Evolutionary conservation across 2,329 filamentous ascomycete genomes (phyloP), one percentile per base, ranked within the genome.

Genomic region (Apiospora rasikravindrae): DNA sequence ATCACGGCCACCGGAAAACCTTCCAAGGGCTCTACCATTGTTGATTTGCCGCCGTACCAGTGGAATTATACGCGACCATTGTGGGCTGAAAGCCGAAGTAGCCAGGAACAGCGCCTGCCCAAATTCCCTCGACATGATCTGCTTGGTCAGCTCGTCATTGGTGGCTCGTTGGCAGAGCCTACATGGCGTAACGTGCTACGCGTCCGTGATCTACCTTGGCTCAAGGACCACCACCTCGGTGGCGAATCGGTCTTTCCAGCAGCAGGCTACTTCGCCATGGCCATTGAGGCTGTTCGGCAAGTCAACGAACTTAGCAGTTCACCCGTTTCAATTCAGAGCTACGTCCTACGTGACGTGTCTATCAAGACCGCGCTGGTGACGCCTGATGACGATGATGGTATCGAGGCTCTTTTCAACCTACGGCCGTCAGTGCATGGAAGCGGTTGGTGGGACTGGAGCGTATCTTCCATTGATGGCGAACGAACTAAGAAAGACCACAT

Each of bases 241-340:
- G 72, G 71, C 1, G 76, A 80, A 29, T 75, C 84, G 4, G 82
- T 84, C 57, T 75, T 77, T n/a, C 84, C 84, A 0, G 78, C 72
- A 7, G 80, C 83, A 2, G 82, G 78, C 0, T 84, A 83, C 71
- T 45, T 83, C 1, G 77, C 78, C 1, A 81, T 84, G 76, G 81
- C 79, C 1, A 78, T 83, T 3, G 83, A 84, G 73, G 83, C 82
- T 11, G 5, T 69, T 2, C 76, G 73, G 24, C 79, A 83, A 69
- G 42, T 74, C 16, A 69, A 73, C 29, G n/a, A 67, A 3, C 53
- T 19, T 61, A 24, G 72, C 69, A 16, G 16, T 6, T 10, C 7
- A 8, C 7, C 40, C 40, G 11, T 40, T 10, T 8, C 40, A 10
- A 40, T 40, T 40, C 4, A 40, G 44, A 19, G 44, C 16, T 47